Conservation (phyloP, 805 yeast species). For the Cyberlindnera meyerae region DNA sequence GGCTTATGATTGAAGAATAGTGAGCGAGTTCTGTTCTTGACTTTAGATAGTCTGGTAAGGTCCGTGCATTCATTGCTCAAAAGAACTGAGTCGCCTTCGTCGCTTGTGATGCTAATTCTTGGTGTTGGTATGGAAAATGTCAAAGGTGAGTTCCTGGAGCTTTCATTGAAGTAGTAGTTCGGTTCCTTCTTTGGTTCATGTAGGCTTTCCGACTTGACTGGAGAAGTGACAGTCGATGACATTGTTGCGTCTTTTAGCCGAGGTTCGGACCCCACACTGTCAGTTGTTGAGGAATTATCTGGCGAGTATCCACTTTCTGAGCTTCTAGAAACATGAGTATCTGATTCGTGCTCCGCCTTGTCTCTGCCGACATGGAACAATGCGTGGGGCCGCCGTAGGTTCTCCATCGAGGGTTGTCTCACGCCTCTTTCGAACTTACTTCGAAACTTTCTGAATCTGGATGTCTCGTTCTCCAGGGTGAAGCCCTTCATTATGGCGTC, state of each 20-base stretch:
- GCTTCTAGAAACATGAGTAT: too few relatives aligned
- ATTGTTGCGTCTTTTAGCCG: too few relatives aligned
- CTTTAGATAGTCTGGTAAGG: slow-evolving; percentile 11
- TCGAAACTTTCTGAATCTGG: slow-evolving; percentile 11
- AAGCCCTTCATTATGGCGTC: too few relatives aligned
- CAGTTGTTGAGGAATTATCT: too few relatives aligned
- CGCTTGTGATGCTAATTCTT: slow-evolving; percentile 5
- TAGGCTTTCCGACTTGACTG: too few relatives aligned
- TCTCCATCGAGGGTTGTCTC: slow-evolving; percentile 11
- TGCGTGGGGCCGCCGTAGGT: slow-evolving; percentile 9
- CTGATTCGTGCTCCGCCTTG: too few relatives aligned
- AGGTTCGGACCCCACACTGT: too few relatives aligned
- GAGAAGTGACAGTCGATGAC: too few relatives aligned
- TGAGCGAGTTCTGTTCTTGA: slow-evolving; percentile 16
- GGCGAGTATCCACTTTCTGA: too few relatives aligned
- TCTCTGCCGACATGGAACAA: too few relatives aligned
- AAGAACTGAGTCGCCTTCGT: not conserved
- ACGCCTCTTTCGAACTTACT: slow-evolving; percentile 10
- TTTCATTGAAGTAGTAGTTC: too few relatives aligned
- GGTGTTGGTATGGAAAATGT: slow-evolving; percentile 6
- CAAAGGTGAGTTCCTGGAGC: not conserved
- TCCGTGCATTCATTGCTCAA: slow-evolving; percentile 2
- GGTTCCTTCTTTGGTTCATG: too few relatives aligned
- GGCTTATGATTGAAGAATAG: slow-evolving; percentile 16
- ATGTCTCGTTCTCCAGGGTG: not conserved